These are phyloP conservation scores for Termitomyces titanicus DNA, from an alignment of 768 basidiomycete genomes.

Conservation along the genomic window DNA sequence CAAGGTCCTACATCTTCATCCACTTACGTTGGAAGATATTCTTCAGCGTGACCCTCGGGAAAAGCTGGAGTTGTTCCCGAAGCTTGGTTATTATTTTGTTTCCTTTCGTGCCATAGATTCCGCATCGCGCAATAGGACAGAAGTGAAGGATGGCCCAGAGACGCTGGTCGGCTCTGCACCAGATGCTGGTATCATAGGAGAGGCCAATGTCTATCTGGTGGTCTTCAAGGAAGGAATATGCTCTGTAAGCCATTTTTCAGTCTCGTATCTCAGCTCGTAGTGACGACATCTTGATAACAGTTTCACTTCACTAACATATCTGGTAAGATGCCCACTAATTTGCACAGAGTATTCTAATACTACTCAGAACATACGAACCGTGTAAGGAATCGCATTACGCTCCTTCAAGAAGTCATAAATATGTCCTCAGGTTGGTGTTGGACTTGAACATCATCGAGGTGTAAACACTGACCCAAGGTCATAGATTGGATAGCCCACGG, in stretches of 20 bases:
- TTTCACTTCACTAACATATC: slow-evolving; percentile 91
- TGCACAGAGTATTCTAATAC: background rate
- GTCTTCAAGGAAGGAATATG: slow-evolving; percentile 89
- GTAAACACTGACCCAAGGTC: background rate
- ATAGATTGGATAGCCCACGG: slow-evolving; percentile 94
- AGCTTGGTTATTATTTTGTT: slow-evolving; percentile 89
- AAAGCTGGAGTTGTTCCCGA: slow-evolving; percentile 84
- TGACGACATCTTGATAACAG: slow-evolving; percentile 32
- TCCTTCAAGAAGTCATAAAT: slow-evolving; percentile 55
- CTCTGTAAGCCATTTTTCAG: slow-evolving; percentile 41
- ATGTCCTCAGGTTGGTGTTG: slow-evolving; percentile 67
- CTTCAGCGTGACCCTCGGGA: slow-evolving; percentile 88
- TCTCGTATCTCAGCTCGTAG: background rate
- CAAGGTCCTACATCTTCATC: slow-evolving; percentile 84
- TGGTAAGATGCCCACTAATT: slow-evolving; percentile 30
- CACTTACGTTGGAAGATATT: slow-evolving; percentile 90
- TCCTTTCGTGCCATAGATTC: slow-evolving; percentile 82
- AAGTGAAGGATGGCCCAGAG: slow-evolving; percentile 20
- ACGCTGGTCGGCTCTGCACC: slow-evolving; percentile 18
- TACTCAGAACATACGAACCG: slow-evolving; percentile 68
- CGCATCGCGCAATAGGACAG: slow-evolving; percentile 35
- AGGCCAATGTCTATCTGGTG: slow-evolving; percentile 83
- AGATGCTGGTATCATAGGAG: slow-evolving; percentile 53
- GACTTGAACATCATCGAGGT: background rate
- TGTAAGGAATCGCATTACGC: slow-evolving; percentile 66